Percentiles rank a stretch among this genome's conserved stretches.
phyloP scores from a whole-genome alignment of 257 asterid genomes.

The Nicotiana tabacum region DNA sequence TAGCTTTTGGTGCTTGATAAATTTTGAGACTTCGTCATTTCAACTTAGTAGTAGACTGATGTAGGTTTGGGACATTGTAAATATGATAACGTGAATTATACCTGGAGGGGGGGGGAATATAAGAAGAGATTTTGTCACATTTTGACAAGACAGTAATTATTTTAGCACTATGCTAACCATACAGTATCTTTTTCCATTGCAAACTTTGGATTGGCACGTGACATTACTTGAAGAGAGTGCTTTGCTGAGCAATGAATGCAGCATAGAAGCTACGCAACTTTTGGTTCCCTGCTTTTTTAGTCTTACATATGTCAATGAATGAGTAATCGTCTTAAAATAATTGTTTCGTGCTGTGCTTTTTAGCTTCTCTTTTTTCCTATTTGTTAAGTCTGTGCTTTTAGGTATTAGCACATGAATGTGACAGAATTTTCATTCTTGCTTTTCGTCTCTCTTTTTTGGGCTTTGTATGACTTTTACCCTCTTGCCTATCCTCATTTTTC shows the following conservation, averaged over 20 bases:
- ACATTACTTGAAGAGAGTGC: neutral
- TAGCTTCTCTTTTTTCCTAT: neutral
- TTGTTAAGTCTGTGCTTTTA: neutral
- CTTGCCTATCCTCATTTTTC: neutral
- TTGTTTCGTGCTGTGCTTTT: neutral
- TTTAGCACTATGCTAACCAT: neutral
- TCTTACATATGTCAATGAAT: neutral
- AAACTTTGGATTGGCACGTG: neutral
- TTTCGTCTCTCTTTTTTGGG: neutral
- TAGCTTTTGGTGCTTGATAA: conserved; percentile 3
- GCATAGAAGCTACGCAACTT: neutral
- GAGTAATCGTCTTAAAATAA: neutral
- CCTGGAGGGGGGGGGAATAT: neutral
- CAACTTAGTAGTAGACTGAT: neutral
- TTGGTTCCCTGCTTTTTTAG: neutral
- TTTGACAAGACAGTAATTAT: neutral
- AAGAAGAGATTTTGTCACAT: neutral
- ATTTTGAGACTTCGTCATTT: neutral
- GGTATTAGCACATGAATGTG: neutral
- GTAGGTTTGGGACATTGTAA: neutral
- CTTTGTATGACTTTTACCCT: neutral
- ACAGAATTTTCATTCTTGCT: neutral
- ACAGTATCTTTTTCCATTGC: neutral
- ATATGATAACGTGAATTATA: neutral
- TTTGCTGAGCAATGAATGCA: neutral